phyloP scores from a whole-genome alignment of 108 stramenopile genomes.

The Mayamaea pseudoterrestris region DNA sequence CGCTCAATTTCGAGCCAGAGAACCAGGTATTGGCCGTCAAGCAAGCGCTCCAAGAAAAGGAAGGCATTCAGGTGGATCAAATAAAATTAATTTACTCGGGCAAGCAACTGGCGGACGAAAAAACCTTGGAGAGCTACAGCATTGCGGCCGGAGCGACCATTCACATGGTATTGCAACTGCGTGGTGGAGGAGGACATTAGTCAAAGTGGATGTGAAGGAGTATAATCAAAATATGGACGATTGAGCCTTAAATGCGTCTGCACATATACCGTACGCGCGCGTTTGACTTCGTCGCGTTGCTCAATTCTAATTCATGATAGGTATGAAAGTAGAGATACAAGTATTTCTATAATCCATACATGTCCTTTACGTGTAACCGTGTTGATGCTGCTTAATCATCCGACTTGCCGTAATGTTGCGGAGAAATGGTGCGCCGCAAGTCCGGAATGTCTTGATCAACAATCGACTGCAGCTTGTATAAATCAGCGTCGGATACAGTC shows the following conservation, averaged over 20 bases:
- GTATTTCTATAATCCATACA: no score
- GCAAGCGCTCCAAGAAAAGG: constrained; percentile 96
- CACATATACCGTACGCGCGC: no score
- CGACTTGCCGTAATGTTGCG: constrained; percentile 42
- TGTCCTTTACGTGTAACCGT: no score
- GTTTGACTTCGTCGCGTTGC: no score
- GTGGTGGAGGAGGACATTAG: no score
- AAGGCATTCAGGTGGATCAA: constrained; percentile 96
- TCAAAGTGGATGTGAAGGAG: no score
- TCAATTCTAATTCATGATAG: no score
- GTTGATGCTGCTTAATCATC: no score
- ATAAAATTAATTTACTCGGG: constrained; percentile 97
- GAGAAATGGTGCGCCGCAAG: constrained; percentile 71
- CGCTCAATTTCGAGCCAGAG: constrained; percentile 94
- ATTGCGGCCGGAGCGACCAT: constrained; percentile 96
- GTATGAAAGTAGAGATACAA: no score
- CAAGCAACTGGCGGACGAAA: constrained; percentile 93
- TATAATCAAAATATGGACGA: no score
- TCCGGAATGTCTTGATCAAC: constrained; percentile 76
- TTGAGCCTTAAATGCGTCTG: no score
- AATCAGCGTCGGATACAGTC: constrained; percentile 38
- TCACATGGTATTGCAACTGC: constrained; percentile 99
- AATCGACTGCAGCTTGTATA: constrained; percentile 55
- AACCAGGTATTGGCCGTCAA: constrained; percentile 92
- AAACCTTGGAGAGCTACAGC: constrained; percentile 85